phyloP scores from a whole-genome alignment of 176 grass and related monocot genomes.

The Carex scoparia region DNA sequence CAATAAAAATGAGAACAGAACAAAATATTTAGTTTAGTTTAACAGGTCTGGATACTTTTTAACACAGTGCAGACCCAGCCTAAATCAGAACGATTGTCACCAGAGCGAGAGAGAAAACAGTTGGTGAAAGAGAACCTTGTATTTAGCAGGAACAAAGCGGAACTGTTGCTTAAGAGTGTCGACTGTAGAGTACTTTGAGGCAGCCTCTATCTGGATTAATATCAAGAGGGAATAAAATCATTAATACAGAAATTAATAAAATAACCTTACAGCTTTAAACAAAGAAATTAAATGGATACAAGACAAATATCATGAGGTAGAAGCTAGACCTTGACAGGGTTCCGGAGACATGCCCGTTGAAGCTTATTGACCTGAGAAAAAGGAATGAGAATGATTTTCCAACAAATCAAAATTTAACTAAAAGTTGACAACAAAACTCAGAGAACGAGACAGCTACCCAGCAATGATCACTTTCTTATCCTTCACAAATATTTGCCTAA shows the following conservation, averaged over 20 bases:
- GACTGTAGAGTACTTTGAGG: slow-evolving; percentile 85
- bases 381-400: background rate
- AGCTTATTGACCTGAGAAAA: slow-evolving; percentile 63
- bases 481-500: no score
- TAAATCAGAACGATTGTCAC: background rate
- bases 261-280: background rate
- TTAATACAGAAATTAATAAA: background rate
- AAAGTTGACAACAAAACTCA: no score
- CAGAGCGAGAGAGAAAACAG: background rate
- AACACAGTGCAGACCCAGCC: background rate
- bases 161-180: slow-evolving; percentile 82
- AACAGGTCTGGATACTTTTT: background rate
- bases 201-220: slow-evolving; percentile 48
- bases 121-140: slow-evolving; percentile 47
- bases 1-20: background rate
- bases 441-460: no score
- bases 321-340: slow-evolving; percentile 77
- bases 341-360: slow-evolving; percentile 82
- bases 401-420: no score
- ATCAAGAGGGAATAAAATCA: background rate
- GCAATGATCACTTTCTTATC: no score
- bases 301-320: background rate
- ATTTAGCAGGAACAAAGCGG: slow-evolving; percentile 56
- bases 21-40: background rate
- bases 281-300: background rate